These are phyloP conservation scores for Tylopilus rubrobrunneus DNA, from an alignment of 768 basidiomycete species.

Conservation along the genomic window DNA sequence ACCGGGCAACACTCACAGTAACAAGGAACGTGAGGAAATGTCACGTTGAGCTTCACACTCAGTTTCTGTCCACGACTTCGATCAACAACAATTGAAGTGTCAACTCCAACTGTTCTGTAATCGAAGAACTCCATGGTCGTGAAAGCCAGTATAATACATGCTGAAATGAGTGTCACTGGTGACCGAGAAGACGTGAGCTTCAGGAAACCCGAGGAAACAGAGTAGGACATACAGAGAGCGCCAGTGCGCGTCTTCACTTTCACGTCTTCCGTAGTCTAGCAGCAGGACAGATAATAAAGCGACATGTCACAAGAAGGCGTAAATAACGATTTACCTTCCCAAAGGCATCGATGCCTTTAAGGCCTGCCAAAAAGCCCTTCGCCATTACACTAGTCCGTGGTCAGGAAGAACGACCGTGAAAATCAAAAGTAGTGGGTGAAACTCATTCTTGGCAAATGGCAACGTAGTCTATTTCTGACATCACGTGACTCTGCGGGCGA, in stretches of 20 bases:
- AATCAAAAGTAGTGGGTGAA: background rate
- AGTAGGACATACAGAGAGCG: constrained; percentile 67
- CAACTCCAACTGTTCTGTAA: constrained; percentile 81
- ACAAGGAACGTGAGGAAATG: constrained; percentile 96
- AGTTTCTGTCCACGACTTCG: constrained; percentile 92
- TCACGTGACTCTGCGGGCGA: constrained; percentile 26
- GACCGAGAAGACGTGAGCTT: constrained; percentile 5
- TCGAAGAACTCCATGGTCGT: constrained; percentile 94
- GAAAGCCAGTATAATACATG: constrained; percentile 88
- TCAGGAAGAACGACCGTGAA: constrained; percentile 13
- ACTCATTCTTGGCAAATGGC: too few relatives aligned
- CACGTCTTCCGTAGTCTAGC: constrained; percentile 96
- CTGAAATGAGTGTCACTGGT: constrained; percentile 86
- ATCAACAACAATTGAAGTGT: constrained; percentile 94
- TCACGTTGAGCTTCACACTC: constrained; percentile 86
- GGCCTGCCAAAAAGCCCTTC: constrained; percentile 67
- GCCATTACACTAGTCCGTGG: constrained; percentile 49
- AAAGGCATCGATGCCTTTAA: constrained; percentile 97
- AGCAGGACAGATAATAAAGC: constrained; percentile 6
- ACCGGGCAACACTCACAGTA: constrained; percentile 65
- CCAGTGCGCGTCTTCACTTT: constrained; percentile 97
- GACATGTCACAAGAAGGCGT: constrained; percentile 5
- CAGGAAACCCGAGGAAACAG: background rate
- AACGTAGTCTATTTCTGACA: background rate
- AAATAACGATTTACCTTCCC: constrained; percentile 70